Evolutionary conservation across 352 stramenopile genomes (phyloP).

Genomic region (Phytophthora boehmeriae): DNA sequence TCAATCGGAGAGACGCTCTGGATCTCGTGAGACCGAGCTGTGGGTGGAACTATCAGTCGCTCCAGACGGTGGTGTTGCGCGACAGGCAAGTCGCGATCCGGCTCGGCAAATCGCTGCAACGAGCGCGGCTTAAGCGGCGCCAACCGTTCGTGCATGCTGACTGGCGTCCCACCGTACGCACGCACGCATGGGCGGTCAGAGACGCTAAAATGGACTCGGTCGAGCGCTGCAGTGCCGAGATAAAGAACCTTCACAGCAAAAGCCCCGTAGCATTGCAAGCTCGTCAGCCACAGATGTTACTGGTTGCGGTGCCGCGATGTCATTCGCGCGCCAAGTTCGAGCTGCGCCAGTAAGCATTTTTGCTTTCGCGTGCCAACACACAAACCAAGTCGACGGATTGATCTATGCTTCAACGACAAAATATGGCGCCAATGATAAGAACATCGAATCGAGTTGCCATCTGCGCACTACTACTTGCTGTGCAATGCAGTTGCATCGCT

Average conservation of each 20-base stretch:
- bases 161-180: not conserved
- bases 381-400: not conserved
- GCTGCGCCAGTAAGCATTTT: not conserved
- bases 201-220: not conserved
- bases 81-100: conserved; percentile 4
- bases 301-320: not conserved
- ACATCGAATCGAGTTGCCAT: not conserved
- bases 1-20: not conserved
- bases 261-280: not conserved
- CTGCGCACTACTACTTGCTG: conserved; percentile 6
- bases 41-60: not conserved
- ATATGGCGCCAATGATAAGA: not conserved
- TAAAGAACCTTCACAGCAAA: not conserved
- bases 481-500: not conserved
- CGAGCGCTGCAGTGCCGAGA: too few species aligned
- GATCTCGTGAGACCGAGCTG: not conserved
- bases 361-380: not conserved
- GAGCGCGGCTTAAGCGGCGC: not conserved
- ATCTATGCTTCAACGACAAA: not conserved
- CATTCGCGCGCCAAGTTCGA: not conserved
- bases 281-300: not conserved
- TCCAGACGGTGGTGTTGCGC: not conserved
- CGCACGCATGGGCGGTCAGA: not conserved
- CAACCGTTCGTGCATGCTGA: not conserved
- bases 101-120: not conserved